Base-by-base conservation (phyloP, 2,329 filamentous ascomycete genomes). In the Colletotrichum salicis region DNA sequence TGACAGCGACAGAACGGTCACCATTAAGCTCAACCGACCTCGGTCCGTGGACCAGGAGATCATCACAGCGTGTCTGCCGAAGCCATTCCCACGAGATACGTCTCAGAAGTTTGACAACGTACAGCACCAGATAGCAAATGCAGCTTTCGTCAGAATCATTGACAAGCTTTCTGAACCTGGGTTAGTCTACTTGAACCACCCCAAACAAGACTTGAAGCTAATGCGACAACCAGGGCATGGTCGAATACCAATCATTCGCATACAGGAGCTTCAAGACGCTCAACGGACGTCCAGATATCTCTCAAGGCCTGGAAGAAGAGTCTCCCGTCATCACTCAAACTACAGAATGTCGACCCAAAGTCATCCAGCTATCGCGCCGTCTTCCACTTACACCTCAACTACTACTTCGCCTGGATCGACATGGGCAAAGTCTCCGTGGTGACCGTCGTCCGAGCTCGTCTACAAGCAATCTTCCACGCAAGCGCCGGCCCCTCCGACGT, bases 391-490 rank as follows among this genome's bases (percentile, higher is more conserved):
- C 79, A 80, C 59, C 71, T 82, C 1, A 82, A 82, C 71, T 82
- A 82, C 65, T 78, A 82, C 66, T 82, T 79, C 58, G 76, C 79
- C 12, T 80, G 79, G 78, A 82, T 82, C 24, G 77, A 79, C 5
- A 79, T 81, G 69, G 79, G 80, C 7, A 82, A 81, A 64, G 77
- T 80, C 4, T 76, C 79, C 2, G 75, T 82, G 2, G 78, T 82
- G 0, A 79, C 79, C 5, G 75, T 80, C 12, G 78, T 77, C 1
- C 75, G 79, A n/a, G 69, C 72, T 13, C 74, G 76, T 19, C 73
- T 79, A 5, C 76, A 75, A 1, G 62, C 72, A 19, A 65, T 73
- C 12, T 65, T 78, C 24, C 45, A 72, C 15, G 60, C 57, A 15
- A 56, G 60, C 15, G 13, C 68, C 19, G 33, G 74, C 1, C 67